Evolutionary conservation across 257 asterid species (phyloP).

Genomic region (Petunia secreta): DNA sequence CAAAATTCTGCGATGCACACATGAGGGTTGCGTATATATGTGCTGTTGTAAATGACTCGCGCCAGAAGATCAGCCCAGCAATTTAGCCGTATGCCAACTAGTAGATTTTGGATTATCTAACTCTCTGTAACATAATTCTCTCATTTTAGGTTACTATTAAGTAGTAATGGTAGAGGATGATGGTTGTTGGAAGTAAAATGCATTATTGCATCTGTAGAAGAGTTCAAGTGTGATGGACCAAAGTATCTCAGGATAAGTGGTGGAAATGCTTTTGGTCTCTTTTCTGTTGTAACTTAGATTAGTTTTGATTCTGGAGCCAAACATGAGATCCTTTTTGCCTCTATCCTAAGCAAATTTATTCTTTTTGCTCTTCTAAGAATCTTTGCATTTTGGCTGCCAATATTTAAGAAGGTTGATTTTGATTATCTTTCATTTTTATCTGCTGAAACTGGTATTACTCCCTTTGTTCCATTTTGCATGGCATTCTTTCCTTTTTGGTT

Average conservation of each 20-base stretch:
- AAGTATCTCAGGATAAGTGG: constrained; percentile 37
- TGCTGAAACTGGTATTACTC: too few relatives aligned
- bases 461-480: too few relatives aligned
- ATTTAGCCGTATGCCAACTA: constrained; percentile 20
- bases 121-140: constrained; percentile 43
- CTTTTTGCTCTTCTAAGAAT: neutral
- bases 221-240: constrained; percentile 23
- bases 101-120: constrained; percentile 51
- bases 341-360: neutral
- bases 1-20: constrained; percentile 40
- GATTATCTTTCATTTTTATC: too few relatives aligned
- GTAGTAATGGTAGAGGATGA: constrained; percentile 34
- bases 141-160: constrained; percentile 32
- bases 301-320: neutral
- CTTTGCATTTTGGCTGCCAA: neutral
- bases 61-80: constrained; percentile 30
- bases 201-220: constrained; percentile 31
- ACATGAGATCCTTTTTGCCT: neutral
- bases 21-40: constrained; percentile 53
- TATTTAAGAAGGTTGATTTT: too few relatives aligned
- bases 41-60: constrained; percentile 69
- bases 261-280: constrained; percentile 38
- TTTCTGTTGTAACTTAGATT: neutral
- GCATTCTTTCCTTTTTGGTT: too few relatives aligned
- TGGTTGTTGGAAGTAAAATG: constrained; percentile 27